phyloP scores from a whole-genome alignment of 2,329 filamentous ascomycete species.

The Trichoderma brevicompactum region DNA sequence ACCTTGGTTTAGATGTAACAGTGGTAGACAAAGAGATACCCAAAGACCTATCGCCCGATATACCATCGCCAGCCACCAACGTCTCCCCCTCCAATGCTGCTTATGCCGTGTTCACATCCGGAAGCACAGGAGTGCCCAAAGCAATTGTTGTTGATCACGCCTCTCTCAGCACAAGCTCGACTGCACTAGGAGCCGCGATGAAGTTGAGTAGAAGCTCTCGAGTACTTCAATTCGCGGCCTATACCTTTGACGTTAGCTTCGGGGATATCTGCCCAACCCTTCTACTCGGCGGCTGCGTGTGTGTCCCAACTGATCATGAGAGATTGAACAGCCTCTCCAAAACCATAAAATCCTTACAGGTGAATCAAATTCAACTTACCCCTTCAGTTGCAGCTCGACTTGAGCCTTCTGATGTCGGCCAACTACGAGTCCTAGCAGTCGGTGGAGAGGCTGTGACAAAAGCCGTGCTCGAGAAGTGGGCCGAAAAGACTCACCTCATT shows the following conservation, averaged over 20 bases:
- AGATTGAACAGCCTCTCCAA: not conserved
- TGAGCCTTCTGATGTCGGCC: not conserved
- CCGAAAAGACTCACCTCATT: slow-evolving; percentile 33
- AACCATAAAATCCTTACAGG: not conserved
- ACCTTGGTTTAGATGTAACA: too few relatives aligned
- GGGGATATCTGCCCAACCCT: slow-evolving; percentile 46
- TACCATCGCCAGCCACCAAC: too few relatives aligned
- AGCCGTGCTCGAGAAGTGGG: slow-evolving; percentile 23
- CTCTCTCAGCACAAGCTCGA: not conserved
- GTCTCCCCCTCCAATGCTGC: not conserved
- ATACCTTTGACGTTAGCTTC: slow-evolving; percentile 47
- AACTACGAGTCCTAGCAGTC: not conserved
- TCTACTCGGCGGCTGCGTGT: slow-evolving; percentile 45
- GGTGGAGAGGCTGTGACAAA: not conserved
- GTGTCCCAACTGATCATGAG: slow-evolving; percentile 34
- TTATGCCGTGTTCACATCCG: slow-evolving; percentile 30
- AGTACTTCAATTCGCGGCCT: slow-evolving; percentile 37
- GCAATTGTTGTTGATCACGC: slow-evolving; percentile 8
- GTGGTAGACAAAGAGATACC: too few relatives aligned
- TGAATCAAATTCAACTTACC: not conserved
- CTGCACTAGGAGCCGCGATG: not conserved
- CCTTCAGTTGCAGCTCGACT: not conserved
- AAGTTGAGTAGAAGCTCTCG: slow-evolving; percentile 2
- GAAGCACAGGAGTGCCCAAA: slow-evolving; percentile 29
- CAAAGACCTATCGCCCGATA: too few relatives aligned